A percentile compares a stretch with the other conserved stretches of the same genome.
These are phyloP conservation scores for Aureobasidium lini DNA, from an alignment of 2,329 filamentous ascomycete genomes.

Conservation along the genomic window DNA sequence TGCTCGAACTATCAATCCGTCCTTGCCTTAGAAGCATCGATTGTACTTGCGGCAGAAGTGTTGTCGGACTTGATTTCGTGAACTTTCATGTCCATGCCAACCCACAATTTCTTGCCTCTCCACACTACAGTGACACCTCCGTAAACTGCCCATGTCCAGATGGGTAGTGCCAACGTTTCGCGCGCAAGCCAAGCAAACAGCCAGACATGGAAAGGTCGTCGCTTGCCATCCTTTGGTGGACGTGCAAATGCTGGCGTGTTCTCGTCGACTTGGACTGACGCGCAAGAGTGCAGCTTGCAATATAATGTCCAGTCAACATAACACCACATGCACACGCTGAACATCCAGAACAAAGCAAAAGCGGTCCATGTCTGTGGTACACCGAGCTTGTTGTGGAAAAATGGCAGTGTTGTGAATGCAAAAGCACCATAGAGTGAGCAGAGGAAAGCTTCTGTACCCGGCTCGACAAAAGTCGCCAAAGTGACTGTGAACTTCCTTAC, in stretches of 20 bases:
- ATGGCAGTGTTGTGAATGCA: constrained; percentile 65
- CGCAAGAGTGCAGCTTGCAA: constrained; percentile 63
- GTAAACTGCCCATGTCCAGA: constrained; percentile 85
- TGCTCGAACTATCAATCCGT: neutral
- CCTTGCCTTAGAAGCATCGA: constrained; percentile 5
- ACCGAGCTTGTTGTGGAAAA: constrained; percentile 46
- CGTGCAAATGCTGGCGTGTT: constrained; percentile 68
- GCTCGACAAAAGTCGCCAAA: constrained; percentile 82
- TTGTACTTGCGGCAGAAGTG: neutral
- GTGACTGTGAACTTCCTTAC: constrained; percentile 93
- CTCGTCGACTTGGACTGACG: constrained; percentile 61
- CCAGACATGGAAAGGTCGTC: constrained; percentile 62
- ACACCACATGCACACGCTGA: constrained; percentile 64
- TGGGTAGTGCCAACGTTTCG: constrained; percentile 73
- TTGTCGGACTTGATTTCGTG: constrained; percentile 33
- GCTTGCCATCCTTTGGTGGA: constrained; percentile 38
- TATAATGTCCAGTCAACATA: constrained; percentile 67
- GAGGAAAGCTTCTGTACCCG: constrained; percentile 79
- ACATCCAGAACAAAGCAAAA: constrained; percentile 58
- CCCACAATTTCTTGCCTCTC: constrained; percentile 75
- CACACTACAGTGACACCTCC: constrained; percentile 83
- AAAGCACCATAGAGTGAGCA: constrained; percentile 77
- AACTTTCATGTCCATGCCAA: constrained; percentile 78
- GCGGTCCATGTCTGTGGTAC: constrained; percentile 60
- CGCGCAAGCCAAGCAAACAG: constrained; percentile 75